Base-by-base conservation (phyloP, 495 filamentous ascomycete genomes). In the Chaetomidium leptoderma region DNA sequence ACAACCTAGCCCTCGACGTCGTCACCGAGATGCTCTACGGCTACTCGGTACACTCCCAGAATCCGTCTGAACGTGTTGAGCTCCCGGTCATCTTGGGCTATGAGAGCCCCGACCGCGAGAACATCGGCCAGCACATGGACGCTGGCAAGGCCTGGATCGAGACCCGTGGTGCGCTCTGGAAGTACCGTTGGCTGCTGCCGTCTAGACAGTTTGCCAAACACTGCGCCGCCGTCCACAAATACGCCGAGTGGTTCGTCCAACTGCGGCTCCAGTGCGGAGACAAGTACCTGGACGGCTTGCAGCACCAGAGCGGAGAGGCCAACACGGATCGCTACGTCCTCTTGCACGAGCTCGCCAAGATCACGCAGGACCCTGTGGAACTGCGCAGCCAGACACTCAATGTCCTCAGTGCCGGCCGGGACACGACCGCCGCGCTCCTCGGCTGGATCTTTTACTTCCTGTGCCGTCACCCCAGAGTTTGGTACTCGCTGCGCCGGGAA, bases 11-110 rank as follows among this genome's bases (percentile, higher is more conserved):
- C 0, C 74, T 91, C 9, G 87, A 92, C 65, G 76, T 85, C 0
- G 78, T 85, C 0, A 90, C 86, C 0, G 85, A 90, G 58, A 87
- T 91, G 64, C 73, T 92, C 4, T 86, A 90, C 50, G 87, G 88
- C 4, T 76, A 83, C 51, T 75, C 75, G 14, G 70, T 73, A 1
- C 61, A 72, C 58, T 74, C 72, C 5, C 70, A 66, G 39, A 61
- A 60, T 52, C 26, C 42, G 44, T 30, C 47, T 8, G 29, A 24
- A 45, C 62, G 53, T 23, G 36, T 60, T 36, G 63, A 55, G 14
- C 23, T 64, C 10, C 62, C 65, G 0, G 62, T 35, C 1, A 27
- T 66, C 16, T 27, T 50, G 6, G 58, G 54, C 9, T 44, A 53
- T 13, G 48, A 57, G 14, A 29, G 58, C 24, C 59, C 59, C 4